phyloP scores from a whole-genome alignment of 371 early-diverging fungal species.

The Mortierella sp. region DNA sequence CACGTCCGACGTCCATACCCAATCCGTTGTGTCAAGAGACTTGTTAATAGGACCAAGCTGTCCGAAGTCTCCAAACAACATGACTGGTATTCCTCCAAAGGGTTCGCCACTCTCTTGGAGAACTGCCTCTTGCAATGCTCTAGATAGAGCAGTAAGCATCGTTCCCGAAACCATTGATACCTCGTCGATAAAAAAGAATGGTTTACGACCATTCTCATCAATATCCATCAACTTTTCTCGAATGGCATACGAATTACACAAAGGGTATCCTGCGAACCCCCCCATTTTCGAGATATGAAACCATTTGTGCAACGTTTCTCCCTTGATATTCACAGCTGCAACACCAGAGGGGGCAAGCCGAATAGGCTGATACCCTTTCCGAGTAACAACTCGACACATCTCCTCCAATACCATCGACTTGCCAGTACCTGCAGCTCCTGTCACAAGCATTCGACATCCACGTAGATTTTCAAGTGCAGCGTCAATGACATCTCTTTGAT shows the following conservation, averaged over 20 bases:
- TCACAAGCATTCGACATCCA: slow-evolving; percentile 10
- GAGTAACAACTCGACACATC: not conserved
- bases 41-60: slow-evolving; percentile 18
- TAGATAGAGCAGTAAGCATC: slow-evolving; percentile 3
- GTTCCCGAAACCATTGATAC: slow-evolving; percentile 8
- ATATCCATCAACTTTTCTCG: slow-evolving; percentile 18
- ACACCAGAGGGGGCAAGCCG: slow-evolving; percentile 16
- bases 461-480: too few species aligned
- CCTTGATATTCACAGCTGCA: slow-evolving; percentile 26
- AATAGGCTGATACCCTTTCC: slow-evolving; percentile 10
- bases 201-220: slow-evolving; percentile 5
- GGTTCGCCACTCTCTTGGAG: not conserved
- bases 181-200: slow-evolving; percentile 7
- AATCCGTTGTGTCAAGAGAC: slow-evolving; percentile 1
- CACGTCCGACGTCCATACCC: slow-evolving; percentile 8
- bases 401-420: slow-evolving; percentile 15
- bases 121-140: slow-evolving; percentile 10
- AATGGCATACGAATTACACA: slow-evolving; percentile 8
- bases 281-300: slow-evolving; percentile 8
- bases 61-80: slow-evolving; percentile 18
- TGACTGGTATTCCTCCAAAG: slow-evolving; percentile 4
- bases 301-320: slow-evolving; percentile 21
- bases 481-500: slow-evolving; percentile 14
- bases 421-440: slow-evolving; percentile 21
- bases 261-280: slow-evolving; percentile 1